Evolutionary conservation across 108 stramenopile genomes (phyloP).

Genomic region (Craspedostauros australis): DNA sequence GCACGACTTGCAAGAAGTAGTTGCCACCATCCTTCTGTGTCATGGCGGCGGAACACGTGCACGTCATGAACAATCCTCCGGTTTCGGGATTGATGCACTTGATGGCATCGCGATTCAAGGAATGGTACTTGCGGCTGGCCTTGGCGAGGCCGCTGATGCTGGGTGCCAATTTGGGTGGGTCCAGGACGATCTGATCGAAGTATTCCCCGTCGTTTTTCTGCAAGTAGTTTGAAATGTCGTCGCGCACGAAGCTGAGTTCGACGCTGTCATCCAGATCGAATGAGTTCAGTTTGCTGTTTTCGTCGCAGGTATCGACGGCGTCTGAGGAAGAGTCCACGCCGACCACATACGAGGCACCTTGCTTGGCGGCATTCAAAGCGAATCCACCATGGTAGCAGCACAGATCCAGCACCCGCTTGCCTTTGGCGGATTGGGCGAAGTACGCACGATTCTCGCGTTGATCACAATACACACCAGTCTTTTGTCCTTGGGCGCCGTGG

Average conservation of each 20-base stretch:
- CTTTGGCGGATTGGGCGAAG: slow-evolving; percentile 46
- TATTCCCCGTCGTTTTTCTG: slow-evolving; percentile 35
- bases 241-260: slow-evolving; percentile 55
- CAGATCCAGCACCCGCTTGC: slow-evolving; percentile 75
- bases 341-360: slow-evolving; percentile 41
- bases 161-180: slow-evolving; percentile 95
- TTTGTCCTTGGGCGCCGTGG: slow-evolving; percentile 68
- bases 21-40: slow-evolving; percentile 87
- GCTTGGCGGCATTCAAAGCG: slow-evolving; percentile 67
- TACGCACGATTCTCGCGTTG: slow-evolving; percentile 87
- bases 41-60: slow-evolving; percentile 93
- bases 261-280: slow-evolving; percentile 33
- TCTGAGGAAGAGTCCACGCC: slow-evolving; percentile 86
- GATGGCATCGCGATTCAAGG: slow-evolving; percentile 86
- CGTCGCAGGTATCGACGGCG: slow-evolving; percentile 64
- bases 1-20: slow-evolving; percentile 67
- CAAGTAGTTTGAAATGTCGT: slow-evolving; percentile 81
- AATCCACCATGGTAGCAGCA: slow-evolving; percentile 93
- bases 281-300: slow-evolving; percentile 75
- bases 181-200: slow-evolving; percentile 84
- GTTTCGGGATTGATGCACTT: slow-evolving; percentile 47
- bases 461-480: slow-evolving; percentile 97
- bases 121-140: slow-evolving; percentile 82
- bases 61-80: slow-evolving; percentile 89
- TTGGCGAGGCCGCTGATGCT: slow-evolving; percentile 49